Evolutionary conservation across 768 basidiomycete genomes (phyloP).

Genomic region (Lactarius trivialis): DNA sequence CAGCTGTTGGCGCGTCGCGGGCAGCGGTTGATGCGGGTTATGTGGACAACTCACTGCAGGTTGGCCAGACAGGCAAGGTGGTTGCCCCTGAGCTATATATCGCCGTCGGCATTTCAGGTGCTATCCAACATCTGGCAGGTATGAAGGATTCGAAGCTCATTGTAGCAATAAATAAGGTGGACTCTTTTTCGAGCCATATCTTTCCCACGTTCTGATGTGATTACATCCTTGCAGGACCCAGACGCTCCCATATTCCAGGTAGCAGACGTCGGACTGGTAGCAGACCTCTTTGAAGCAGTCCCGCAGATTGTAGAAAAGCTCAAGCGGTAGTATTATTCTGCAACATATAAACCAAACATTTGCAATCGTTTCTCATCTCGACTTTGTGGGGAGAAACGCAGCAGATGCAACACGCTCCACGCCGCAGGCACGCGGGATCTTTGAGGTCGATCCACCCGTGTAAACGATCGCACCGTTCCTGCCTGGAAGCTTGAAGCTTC

Average conservation of each 20-base stretch:
- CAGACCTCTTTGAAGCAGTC: slow-evolving; percentile 86
- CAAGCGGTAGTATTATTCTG: slow-evolving; percentile 35
- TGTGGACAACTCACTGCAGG: slow-evolving; percentile 94
- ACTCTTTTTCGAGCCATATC: slow-evolving; percentile 16
- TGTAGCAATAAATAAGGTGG: slow-evolving; percentile 94
- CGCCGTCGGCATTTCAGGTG: slow-evolving; percentile 95
- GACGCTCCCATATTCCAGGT: slow-evolving; percentile 99
- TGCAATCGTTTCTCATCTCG: background rate
- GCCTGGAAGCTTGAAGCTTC: background rate
- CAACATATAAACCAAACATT: background rate
- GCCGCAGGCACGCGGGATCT: background rate
- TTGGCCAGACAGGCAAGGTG: slow-evolving; percentile 99
- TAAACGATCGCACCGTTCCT: background rate
- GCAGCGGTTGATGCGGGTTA: slow-evolving; percentile 98
- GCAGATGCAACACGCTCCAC: background rate
- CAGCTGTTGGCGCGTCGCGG: slow-evolving; percentile 95
- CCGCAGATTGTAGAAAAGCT: slow-evolving; percentile 88
- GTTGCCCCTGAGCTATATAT: slow-evolving; percentile 96
- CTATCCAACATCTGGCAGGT: slow-evolving; percentile 97
- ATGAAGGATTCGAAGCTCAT: slow-evolving; percentile 99
- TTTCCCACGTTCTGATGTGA: background rate
- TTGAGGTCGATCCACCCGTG: background rate
- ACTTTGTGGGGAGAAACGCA: background rate
- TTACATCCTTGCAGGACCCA: slow-evolving; percentile 54
- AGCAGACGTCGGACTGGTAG: slow-evolving; percentile 91